Evolutionary conservation across 2,329 filamentous ascomycete species (phyloP), one percentile per base, ranked within the genome.

Genomic region (Gnomoniopsis sp.): DNA sequence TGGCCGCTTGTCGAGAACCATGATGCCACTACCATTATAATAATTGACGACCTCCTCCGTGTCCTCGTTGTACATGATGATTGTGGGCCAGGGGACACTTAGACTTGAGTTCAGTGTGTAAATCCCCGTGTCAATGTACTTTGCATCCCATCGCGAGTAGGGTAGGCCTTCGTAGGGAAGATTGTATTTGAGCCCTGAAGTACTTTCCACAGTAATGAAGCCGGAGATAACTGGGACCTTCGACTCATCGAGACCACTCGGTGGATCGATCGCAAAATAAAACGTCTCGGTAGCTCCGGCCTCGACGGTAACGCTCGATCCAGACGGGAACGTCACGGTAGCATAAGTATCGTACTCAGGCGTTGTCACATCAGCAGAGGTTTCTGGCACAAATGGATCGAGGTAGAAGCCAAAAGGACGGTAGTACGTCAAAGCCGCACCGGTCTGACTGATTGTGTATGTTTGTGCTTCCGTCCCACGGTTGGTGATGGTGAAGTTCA

Each of bases 211-310:
- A 10, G 10, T 52, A 34, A 52, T 26, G 49, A 52, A 52, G 34
- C 49, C 49, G 19, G 49, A 52, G 34, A 52, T 52, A 36, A 52
- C 49, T 15, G 49, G 49, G 34, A 52, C 34, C 12, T 52, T 52
- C 19, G 49, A 17, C 49, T 52, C 49, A 17, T 52, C 49, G 36
- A 52, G 8, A 14, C 21, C 36, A 30, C 49, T 36, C 3, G 49
- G 49, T 10, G 49, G 34, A 2, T 19, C 8, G 21, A 52, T 43
- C 12, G 26, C 33, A 21, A 52, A 52, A 3, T 41, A 15, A 6
- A 52, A 19, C 3, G 49, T 52, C 15, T 36, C 33, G 3, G 33
- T 41, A 6, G 19, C 22, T 3, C 49, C 49, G 10, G 49, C 10
- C 15, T 11, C 15, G 6, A 51, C 49, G 11, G 49, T 51, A n/a